Evolutionary conservation across 225 moss, liverwort and hornwort species (phyloP).

Genomic region (Marchantia paleacea): DNA sequence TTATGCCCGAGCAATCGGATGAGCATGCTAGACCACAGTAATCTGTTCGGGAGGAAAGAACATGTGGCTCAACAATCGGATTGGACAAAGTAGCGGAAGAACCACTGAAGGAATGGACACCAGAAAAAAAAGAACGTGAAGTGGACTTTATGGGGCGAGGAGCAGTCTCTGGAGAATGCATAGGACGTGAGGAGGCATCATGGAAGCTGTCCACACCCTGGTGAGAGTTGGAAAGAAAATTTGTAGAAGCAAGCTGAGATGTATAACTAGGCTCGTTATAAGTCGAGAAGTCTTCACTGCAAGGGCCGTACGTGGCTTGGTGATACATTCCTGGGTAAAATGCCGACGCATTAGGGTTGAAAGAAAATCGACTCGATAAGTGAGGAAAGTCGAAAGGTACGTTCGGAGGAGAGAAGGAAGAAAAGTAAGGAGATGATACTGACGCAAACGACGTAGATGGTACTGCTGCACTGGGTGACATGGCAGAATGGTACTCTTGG

Average conservation of each 20-base stretch:
- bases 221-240: conserved; percentile 23
- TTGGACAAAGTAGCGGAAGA: conserved; percentile 17
- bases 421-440: conserved; percentile 31
- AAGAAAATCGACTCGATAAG: conserved; percentile 31
- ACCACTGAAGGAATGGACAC: background rate
- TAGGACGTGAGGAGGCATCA: conserved; percentile 30
- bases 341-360: conserved; percentile 31
- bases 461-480: conserved; percentile 28
- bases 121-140: conserved; percentile 16
- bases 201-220: conserved; percentile 29
- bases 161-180: conserved; percentile 30
- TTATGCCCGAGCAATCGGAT: conserved; percentile 8
- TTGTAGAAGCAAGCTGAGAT: conserved; percentile 24
- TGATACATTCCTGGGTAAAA: conserved; percentile 39
- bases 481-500: conserved; percentile 3
- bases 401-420: conserved; percentile 30
- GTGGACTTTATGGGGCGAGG: conserved; percentile 25
- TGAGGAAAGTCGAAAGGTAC: conserved; percentile 27
- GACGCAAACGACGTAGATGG: conserved; percentile 36
- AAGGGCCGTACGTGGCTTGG: conserved; percentile 30
- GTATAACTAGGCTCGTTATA: conserved; percentile 28
- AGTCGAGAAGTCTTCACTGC: conserved; percentile 28
- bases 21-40: conserved; percentile 18
- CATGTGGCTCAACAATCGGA: background rate
- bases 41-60: conserved; percentile 20